These are phyloP conservation scores for Ceratorhiza oryzae-sativae DNA, from an alignment of 1,284 basidiomycete genomes.

Conservation along the genomic window DNA sequence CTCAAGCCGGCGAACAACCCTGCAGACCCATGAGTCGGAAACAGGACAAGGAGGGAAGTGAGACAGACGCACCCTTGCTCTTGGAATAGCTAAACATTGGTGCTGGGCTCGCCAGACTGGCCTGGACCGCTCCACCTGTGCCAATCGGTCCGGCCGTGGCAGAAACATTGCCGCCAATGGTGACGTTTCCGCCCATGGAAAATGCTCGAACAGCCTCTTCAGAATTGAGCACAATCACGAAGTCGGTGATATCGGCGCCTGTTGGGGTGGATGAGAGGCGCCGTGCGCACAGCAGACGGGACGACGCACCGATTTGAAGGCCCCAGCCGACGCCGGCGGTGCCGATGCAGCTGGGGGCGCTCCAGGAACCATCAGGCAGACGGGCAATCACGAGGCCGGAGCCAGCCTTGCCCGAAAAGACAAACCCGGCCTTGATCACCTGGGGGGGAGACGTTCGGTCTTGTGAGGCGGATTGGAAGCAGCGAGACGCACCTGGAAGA, in stretches of 20 bases:
- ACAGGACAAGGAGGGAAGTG: conserved; percentile 11
- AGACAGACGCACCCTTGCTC: conserved; percentile 76
- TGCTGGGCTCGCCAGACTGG: conserved; percentile 87
- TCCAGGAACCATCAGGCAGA: conserved; percentile 96
- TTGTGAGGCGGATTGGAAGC: conserved; percentile 48
- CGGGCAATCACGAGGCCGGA: conserved; percentile 94
- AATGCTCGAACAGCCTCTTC: conserved; percentile 96
- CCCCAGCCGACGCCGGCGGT: conserved; percentile 97
- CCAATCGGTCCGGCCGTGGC: conserved; percentile 93
- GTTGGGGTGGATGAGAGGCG: not conserved
- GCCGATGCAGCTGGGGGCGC: conserved; percentile 96
- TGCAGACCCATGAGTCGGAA: conserved; percentile 49
- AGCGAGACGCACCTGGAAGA: conserved; percentile 86
- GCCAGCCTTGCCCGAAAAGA: conserved; percentile 96
- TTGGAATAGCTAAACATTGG: conserved; percentile 98
- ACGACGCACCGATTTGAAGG: conserved; percentile 83
- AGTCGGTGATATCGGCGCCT: conserved; percentile 57
- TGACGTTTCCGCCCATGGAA: conserved; percentile 94
- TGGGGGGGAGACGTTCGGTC: not conserved
- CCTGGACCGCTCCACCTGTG: conserved; percentile 90
- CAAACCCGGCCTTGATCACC: conserved; percentile 80
- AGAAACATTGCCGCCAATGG: conserved; percentile 88
- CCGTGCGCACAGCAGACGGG: conserved; percentile 6
- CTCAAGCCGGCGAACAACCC: conserved; percentile 95
- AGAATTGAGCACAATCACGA: conserved; percentile 90